Conservation (phyloP, 1,139 yeast genomes). For the Blastobotrys elegans region DNA sequence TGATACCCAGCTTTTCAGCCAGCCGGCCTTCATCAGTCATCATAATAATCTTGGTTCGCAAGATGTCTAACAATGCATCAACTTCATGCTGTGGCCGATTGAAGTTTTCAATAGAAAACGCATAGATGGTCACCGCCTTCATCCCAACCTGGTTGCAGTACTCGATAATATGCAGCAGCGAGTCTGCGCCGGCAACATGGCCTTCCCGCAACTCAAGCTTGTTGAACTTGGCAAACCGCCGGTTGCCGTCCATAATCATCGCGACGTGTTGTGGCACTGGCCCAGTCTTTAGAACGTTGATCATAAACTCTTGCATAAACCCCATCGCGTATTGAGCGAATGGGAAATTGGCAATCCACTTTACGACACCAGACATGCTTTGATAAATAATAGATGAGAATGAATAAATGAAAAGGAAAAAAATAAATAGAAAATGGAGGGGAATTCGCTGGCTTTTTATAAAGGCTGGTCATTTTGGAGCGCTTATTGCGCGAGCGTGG, state of each 20-base stretch:
- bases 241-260: slow-evolving; percentile 94
- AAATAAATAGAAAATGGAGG: not conserved
- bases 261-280: slow-evolving; percentile 89
- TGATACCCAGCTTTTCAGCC: slow-evolving; percentile 67
- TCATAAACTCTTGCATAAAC: slow-evolving; percentile 25
- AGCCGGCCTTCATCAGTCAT: slow-evolving; percentile 37
- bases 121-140: slow-evolving; percentile 80
- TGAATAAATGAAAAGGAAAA: not conserved
- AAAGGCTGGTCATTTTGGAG: not conserved
- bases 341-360: slow-evolving; percentile 25
- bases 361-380: slow-evolving; percentile 13
- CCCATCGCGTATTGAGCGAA: slow-evolving; percentile 22
- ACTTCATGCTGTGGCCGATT: slow-evolving; percentile 78
- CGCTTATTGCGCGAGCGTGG: not conserved
- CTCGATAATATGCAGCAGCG: slow-evolving; percentile 47
- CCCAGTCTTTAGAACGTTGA: slow-evolving; percentile 53
- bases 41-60: slow-evolving; percentile 58
- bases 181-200: slow-evolving; percentile 83
- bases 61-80: slow-evolving; percentile 77
- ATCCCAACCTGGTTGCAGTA: slow-evolving; percentile 82
- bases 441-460: not conserved
- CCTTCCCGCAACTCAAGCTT: slow-evolving; percentile 82
- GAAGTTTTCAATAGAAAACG: slow-evolving; percentile 93
- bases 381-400: not conserved
- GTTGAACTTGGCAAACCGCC: slow-evolving; percentile 72